Percentiles rank a stretch among this genome's conserved stretches.
Conservation (phyloP, 1,284 basidiomycete genomes). For the Coniferiporia sulphurascens region DNA sequence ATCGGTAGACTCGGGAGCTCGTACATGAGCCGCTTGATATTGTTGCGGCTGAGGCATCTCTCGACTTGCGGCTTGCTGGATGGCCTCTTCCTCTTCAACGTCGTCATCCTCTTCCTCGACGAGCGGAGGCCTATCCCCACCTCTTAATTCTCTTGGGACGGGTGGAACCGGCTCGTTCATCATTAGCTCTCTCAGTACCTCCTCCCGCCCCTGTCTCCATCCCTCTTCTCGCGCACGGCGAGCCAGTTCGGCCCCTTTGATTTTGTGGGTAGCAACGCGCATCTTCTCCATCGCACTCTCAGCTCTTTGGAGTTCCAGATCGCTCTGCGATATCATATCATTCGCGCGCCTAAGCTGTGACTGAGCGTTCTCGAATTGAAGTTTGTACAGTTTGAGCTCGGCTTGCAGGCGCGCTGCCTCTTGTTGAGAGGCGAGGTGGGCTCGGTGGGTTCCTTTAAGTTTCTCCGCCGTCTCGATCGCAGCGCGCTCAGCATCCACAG, state of each 20-base stretch:
- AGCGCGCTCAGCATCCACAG: slow-evolving; percentile 46
- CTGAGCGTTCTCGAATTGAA: slow-evolving; percentile 60
- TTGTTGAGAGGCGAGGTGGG: slow-evolving; percentile 43
- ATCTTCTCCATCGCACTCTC: slow-evolving; percentile 43
- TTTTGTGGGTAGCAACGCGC: slow-evolving; percentile 40
- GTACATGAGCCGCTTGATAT: background rate
- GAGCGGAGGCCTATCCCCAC: background rate
- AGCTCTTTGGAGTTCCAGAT: slow-evolving; percentile 39
- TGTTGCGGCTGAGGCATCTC: background rate
- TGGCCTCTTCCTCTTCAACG: background rate
- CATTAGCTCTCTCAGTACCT: slow-evolving; percentile 39
- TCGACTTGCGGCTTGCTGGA: background rate
- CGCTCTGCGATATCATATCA: slow-evolving; percentile 37
- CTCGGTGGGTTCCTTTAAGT: slow-evolving; percentile 50
- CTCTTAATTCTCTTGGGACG: background rate
- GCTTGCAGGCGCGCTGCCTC: slow-evolving; percentile 46
- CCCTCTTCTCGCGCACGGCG: slow-evolving; percentile 50
- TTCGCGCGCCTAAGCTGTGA: slow-evolving; percentile 48
- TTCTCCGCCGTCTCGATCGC: slow-evolving; percentile 44
- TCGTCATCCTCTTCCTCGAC: slow-evolving; percentile 10
- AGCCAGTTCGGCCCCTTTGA: slow-evolving; percentile 43
- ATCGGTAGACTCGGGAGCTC: background rate
- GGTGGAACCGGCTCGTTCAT: background rate
- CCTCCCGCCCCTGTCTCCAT: slow-evolving; percentile 46
- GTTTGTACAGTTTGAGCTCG: slow-evolving; percentile 54